Evolutionary conservation across 2,329 filamentous ascomycete genomes (phyloP), one percentile per base, ranked within the genome.

Genomic region (Huntiella bhutanensis): DNA sequence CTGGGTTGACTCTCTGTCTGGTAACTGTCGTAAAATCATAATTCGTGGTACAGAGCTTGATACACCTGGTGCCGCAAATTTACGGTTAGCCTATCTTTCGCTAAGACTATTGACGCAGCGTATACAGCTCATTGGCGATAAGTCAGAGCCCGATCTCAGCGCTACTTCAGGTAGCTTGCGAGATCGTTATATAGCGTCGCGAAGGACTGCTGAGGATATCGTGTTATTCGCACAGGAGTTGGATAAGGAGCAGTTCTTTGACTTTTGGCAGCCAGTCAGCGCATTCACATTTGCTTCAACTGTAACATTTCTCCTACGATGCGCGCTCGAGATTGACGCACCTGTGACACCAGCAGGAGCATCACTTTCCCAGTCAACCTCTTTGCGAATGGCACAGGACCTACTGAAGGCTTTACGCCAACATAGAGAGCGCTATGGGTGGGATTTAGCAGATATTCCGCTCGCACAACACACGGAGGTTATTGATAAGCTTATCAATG

Each of bases 361-460:
- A 7, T 49, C 47, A 11, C 56, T 66, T 1, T 57, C 57, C 2
- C 57, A 62, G 35, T 63, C 61, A 41, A 55, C 53, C 5, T 64
- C 65, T 0, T 55, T 70, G 7, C 55, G 56, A n/a, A 60, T 69
- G 45, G 65, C 67, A 0, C 58, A 56, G 4, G 61, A 64, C 15
- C 57, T 71, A 8, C 55, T 70, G 3, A 50, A 52, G 2, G 55
- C 60, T 1, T 56, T 72, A 11, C 59, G 58, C 10, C 50, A 52
- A 0, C 65, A 69, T 39, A 61, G 60, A 2, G 56, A 63, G 13
- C 54, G 57, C 4, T 57, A 55, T 38, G 57, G 53, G 0, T 73
- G 70, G 69, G 69, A 73, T 49, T 55, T 73, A 1, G 68, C 61
- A 0, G 67, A 71, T 41, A 60, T 68, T 4, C 71, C 68, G 49